Base-by-base conservation (phyloP, 148 eudicot genomes). In the Arbutus unedo region DNA sequence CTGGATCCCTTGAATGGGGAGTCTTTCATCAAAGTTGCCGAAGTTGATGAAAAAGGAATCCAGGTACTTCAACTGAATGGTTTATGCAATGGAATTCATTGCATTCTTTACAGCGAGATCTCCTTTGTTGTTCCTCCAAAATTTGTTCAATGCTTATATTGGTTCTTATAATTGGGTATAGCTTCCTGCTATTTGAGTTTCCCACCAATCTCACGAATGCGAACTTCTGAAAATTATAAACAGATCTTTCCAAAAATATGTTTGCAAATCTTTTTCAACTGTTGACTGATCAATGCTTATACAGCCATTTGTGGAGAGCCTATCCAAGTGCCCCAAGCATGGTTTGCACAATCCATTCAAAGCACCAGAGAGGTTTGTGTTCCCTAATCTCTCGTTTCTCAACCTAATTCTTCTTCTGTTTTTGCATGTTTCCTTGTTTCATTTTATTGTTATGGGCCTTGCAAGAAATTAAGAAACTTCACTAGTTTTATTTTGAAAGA, bases 251-350 rank as follows among this genome's bases (percentile, higher is more conserved):
- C 47, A 45, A 44, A 45, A 25, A 50, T 41, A 50, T 8, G 1
- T 6, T 13, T 16, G 0, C 9, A 83, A 43, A n/a, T 2, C 0
- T 64, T 21, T 70, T 44, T 1, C 13, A 9, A 83, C 74, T 16
- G 4, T 41, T 56, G 54, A 74, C 49, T 87, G 19, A 62, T 66
- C 85, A 25, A 86, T 85, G 41, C 56, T 71, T 87, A 25, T 88
- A 84, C 93, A 97, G 99, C 99, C 98, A 78, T 97, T 94, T 88
- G 98, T 94, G 81, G 96, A 97, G 81, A 97, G 98, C 95, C 89
- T 97, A 86, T 87, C 97, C 73, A 84, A 83, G 74, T 97, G 99
- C 85, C 98, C 99, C 25, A 97, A 97, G 86, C 98, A 97, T 87
- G 99, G 99, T 81, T 87, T 97, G 48, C 99, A 97, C 80, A 97